phyloP scores from a whole-genome alignment of 345 rosid species.

The Eucalyptus microcorys region DNA sequence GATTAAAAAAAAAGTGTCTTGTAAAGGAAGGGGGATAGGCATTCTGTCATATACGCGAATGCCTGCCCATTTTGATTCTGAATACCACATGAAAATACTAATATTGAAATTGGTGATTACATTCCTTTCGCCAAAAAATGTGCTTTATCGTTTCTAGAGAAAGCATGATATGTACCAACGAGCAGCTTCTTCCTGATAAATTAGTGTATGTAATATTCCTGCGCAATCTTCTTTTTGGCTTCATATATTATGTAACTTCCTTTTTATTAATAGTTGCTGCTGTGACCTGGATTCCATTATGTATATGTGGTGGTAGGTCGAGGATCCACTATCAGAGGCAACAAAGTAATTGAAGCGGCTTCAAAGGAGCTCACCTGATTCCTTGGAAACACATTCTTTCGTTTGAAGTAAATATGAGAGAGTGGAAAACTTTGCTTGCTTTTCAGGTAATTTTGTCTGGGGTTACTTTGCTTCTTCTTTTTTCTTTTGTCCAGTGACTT shows the following conservation, averaged over 20 bases:
- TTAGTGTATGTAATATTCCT: too few relatives aligned
- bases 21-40: too few relatives aligned
- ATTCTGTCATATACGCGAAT: too few relatives aligned
- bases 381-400: conserved; percentile 86
- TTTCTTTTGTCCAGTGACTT: neutral
- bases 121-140: too few relatives aligned
- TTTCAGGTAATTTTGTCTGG: conserved; percentile 52
- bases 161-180: too few relatives aligned
- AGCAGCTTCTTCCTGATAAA: too few relatives aligned
- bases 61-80: too few relatives aligned
- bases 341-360: conserved; percentile 90
- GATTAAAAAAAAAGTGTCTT: too few relatives aligned
- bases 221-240: too few relatives aligned
- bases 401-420: conserved; percentile 92
- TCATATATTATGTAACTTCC: neutral
- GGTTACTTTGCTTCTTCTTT: neutral
- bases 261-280: neutral
- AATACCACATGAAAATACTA: too few relatives aligned
- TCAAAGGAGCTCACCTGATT: conserved; percentile 71
- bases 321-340: conserved; percentile 85
- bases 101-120: too few relatives aligned
- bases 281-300: neutral
- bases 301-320: conserved; percentile 38
- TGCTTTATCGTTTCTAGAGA: too few relatives aligned
- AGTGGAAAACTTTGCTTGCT: conserved; percentile 80